A percentile compares a stretch with the other conserved stretches of the same genome.
Conservation (phyloP, 805 yeast genomes). For the Candida broadrunensis region DNA sequence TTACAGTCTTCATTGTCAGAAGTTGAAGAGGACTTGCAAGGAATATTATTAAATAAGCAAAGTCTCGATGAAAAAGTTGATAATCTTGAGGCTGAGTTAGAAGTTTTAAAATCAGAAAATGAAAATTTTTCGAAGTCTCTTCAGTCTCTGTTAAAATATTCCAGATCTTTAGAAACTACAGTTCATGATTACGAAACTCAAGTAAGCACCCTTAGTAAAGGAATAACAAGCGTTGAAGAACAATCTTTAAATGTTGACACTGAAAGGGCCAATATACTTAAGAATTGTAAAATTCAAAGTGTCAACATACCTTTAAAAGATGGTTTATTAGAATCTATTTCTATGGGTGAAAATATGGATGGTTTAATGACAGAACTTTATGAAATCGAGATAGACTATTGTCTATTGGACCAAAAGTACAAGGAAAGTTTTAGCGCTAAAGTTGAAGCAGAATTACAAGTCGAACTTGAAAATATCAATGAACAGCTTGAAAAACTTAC, state of each 20-base stretch:
- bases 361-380: constrained; percentile 39
- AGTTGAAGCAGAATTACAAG: constrained; percentile 35
- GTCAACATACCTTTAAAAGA: constrained; percentile 59
- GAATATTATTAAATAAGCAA: constrained; percentile 30
- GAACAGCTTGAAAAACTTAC: constrained; percentile 49
- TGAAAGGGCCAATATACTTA: constrained; percentile 57
- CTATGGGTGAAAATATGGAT: constrained; percentile 51
- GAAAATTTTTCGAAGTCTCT: constrained; percentile 6
- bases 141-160: constrained; percentile 18
- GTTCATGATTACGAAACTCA: constrained; percentile 39
- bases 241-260: constrained; percentile 49
- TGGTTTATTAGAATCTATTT: constrained; percentile 60
- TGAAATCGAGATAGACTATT: constrained; percentile 55
- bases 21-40: constrained; percentile 30
- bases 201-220: constrained; percentile 24
- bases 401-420: constrained; percentile 40
- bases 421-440: constrained; percentile 38
- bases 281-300: constrained; percentile 73
- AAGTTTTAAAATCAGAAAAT: constrained; percentile 19
- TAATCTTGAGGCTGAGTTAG: constrained; percentile 24
- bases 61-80: constrained; percentile 20
- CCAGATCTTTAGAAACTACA: constrained; percentile 28
- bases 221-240: constrained; percentile 46
- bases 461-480: constrained; percentile 28
- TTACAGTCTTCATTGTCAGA: constrained; percentile 37